Evolutionary conservation across 2,329 filamentous ascomycete species (phyloP), one percentile per base, ranked within the genome.

Genomic region (Fusarium haematococcum): DNA sequence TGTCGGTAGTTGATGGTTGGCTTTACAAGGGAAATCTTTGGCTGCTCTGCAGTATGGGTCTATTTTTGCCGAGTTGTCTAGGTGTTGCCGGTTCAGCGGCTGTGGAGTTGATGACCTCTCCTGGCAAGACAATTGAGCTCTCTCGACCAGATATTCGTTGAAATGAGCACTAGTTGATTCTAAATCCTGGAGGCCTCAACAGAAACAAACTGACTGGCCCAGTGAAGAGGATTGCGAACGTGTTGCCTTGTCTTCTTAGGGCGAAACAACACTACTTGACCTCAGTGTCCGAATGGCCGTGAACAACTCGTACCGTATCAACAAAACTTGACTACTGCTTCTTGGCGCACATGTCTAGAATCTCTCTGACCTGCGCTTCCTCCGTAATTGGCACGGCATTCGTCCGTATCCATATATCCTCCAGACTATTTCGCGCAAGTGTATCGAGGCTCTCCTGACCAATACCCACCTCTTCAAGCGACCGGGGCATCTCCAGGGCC

Each of bases 401-500:
- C 6, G 86, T 87, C 57, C 80, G 74, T 56, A 86, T 85, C 84
- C 85, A 89, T 10, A 82, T 80, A 78, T 91, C 88, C 5, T 84
- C 79, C 73, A 91, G 77, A 70, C 85, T 86, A 69, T 87, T 86
- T 67, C 82, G 79, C 0, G 89, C 88, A 56, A 91, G 77, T 5
- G 69, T 75, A 25, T 86, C 84, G 18, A 90, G 77, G 75, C 85
- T 83, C 3, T 90, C 86, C 27, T 81, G 81, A 0, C 83, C 83
- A 3, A 91, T 84, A 0, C 85, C 84, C 2, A 90, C 86, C 6
- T 88, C 88, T 54, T 82, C 84, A 56, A 91, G 75, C 5, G 84
- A 86, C 63, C 86, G 82, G n/a, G 89, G 88, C 85, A 91, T 83
- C 1, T 84, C 88, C 20, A 91, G 77, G 45, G 85, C 84, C 8